phyloP scores from a whole-genome alignment of 2,329 filamentous ascomycete genomes.

The Fusarium camptoceras region DNA sequence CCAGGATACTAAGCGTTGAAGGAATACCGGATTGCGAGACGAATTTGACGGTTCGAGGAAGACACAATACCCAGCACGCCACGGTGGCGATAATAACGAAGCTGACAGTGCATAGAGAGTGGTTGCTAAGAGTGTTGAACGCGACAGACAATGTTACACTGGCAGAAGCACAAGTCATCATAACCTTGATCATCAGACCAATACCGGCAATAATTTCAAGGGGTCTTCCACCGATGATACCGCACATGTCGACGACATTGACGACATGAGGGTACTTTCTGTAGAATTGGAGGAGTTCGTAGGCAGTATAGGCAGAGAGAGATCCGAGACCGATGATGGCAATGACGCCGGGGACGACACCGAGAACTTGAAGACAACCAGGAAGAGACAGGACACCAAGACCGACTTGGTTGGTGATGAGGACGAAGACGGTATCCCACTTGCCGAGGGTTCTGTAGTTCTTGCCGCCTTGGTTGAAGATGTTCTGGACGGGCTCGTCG shows the following conservation, averaged over 20 bases:
- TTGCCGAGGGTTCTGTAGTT: conserved; percentile 46
- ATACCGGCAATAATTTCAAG: conserved; percentile 53
- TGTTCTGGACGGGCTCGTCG: conserved; percentile 38
- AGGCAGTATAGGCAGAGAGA: conserved; percentile 69
- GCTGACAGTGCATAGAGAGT: conserved; percentile 70
- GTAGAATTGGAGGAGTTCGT: conserved; percentile 70
- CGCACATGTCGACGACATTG: conserved; percentile 76
- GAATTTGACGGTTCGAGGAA: conserved; percentile 71
- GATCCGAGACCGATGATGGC: conserved; percentile 73
- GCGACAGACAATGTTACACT: conserved; percentile 73
- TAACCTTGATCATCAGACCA: conserved; percentile 78
- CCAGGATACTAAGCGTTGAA: conserved; percentile 44
- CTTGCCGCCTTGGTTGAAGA: conserved; percentile 47
- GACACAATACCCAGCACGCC: conserved; percentile 69
- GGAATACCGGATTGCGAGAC: conserved; percentile 45
- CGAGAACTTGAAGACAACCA: conserved; percentile 74
- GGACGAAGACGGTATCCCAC: conserved; percentile 47
- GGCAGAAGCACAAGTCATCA: conserved; percentile 74
- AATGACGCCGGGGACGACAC: conserved; percentile 74
- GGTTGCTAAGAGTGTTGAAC: conserved; percentile 72
- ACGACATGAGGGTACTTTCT: conserved; percentile 74
- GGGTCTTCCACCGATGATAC: conserved; percentile 56
- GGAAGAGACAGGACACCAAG: conserved; percentile 71
- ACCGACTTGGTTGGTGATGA: conserved; percentile 48
- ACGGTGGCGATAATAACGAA: conserved; percentile 72